phyloP scores from a whole-genome alignment of 129 eudicot species.

The Artemisia annua region DNA sequence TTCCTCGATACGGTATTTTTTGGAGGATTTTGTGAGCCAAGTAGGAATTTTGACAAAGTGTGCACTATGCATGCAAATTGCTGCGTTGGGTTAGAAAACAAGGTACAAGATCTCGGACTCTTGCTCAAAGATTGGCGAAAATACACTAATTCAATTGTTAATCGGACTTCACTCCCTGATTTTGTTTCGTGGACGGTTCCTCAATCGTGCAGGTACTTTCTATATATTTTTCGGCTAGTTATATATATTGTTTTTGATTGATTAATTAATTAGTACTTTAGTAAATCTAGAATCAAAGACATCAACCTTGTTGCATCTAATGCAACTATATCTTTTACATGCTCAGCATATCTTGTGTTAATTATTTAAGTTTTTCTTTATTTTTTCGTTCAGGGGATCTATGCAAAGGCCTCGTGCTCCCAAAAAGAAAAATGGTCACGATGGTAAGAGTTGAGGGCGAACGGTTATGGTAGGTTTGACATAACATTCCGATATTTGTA shows the following conservation, averaged over 20 bases:
- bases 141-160: conserved; percentile 24
- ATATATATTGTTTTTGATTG: neutral
- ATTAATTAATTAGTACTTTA: neutral
- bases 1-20: conserved; percentile 61
- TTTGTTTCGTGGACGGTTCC: conserved; percentile 46
- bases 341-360: neutral
- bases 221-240: neutral
- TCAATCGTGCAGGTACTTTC: conserved; percentile 40
- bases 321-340: too few species aligned
- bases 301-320: neutral
- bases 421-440: conserved; percentile 22
- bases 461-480: neutral
- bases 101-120: too few species aligned
- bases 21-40: too few species aligned
- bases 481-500: too few species aligned
- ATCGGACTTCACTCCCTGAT: neutral
- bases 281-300: too few species aligned
- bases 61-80: too few species aligned
- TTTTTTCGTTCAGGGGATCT: conserved; percentile 20
- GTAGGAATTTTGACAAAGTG: too few species aligned
- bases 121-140: conserved; percentile 65
- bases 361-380: neutral
- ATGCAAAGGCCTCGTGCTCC: conserved; percentile 21
- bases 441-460: conserved; percentile 20
- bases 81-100: too few species aligned